These are phyloP conservation scores for Amanita pseudoporphyria DNA, from an alignment of 768 basidiomycete genomes.

Conservation along the genomic window DNA sequence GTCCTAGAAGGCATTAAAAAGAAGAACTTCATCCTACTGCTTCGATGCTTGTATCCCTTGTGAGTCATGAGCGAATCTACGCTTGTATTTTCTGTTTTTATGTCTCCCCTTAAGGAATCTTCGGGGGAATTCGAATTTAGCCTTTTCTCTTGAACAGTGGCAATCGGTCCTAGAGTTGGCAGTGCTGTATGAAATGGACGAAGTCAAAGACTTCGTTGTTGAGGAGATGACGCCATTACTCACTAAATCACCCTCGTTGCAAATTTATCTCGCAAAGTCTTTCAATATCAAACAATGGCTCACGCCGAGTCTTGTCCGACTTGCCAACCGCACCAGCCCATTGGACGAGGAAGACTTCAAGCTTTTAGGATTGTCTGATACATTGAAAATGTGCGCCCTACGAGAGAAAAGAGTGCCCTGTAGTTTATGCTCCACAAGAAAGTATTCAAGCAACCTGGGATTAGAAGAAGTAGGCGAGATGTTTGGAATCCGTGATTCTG, in stretches of 20 bases:
- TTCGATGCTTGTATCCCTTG: slow-evolving; percentile 19
- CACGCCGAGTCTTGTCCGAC: background rate
- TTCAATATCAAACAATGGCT: slow-evolving; percentile 2
- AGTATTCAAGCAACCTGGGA: background rate
- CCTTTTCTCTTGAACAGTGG: slow-evolving; percentile 20
- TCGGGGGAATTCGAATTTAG: background rate
- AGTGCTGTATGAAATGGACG: slow-evolving; percentile 23
- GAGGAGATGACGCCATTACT: background rate
- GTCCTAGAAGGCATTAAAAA: slow-evolving; percentile 14
- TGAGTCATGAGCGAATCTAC: slow-evolving; percentile 11
- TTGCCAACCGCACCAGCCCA: background rate
- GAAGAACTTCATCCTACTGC: slow-evolving; percentile 16
- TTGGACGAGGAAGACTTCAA: background rate
- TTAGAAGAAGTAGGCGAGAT: background rate
- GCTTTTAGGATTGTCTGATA: background rate
- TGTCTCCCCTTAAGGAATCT: background rate
- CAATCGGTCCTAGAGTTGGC: slow-evolving; percentile 27
- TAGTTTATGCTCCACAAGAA: no score
- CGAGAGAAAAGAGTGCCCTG: background rate
- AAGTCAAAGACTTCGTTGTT: background rate
- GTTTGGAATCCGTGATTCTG: background rate
- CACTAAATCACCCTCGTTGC: background rate
- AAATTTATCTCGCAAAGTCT: background rate
- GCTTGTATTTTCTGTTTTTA: background rate
- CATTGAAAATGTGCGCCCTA: background rate